Conservation (phyloP, 345 rosid species). For the Hypericum androsaemum region DNA sequence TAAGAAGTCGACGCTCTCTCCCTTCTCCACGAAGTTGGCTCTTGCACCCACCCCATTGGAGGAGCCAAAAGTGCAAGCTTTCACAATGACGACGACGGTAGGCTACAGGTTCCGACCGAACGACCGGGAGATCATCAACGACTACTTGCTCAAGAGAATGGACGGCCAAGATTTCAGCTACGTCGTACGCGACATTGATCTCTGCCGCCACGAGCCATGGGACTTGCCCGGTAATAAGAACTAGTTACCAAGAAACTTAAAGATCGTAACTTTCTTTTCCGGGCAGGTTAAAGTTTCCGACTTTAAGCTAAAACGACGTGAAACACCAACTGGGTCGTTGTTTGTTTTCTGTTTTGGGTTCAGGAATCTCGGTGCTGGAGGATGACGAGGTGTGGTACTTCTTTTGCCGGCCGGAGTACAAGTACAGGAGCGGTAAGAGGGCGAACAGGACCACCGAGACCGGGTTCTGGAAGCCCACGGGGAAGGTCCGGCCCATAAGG, state of each 20-base stretch:
- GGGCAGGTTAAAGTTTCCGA: not conserved
- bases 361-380: not conserved
- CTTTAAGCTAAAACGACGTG: not conserved
- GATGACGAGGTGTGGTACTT: slow-evolving; percentile 33
- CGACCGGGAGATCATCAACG: slow-evolving; percentile 18
- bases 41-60: too few species aligned
- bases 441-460: not conserved
- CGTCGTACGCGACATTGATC: slow-evolving; percentile 7
- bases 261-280: not conserved
- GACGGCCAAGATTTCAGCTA: slow-evolving; percentile 7
- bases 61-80: not conserved
- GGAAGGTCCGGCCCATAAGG: slow-evolving; percentile 22
- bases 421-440: slow-evolving; percentile 8
- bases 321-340: not conserved
- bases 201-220: slow-evolving; percentile 17
- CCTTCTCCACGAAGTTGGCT: too few species aligned
- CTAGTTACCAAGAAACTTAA: not conserved
- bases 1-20: not conserved
- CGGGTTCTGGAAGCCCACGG: slow-evolving; percentile 32
- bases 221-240: slow-evolving; percentile 25
- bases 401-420: slow-evolving; percentile 14
- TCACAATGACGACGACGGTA: slow-evolving; percentile 1
- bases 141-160: slow-evolving; percentile 15
- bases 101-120: slow-evolving; percentile 25
- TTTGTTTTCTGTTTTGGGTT: not conserved